Base-by-base conservation (phyloP, 768 basidiomycete species). In the Macrolepiota dolichaula region DNA sequence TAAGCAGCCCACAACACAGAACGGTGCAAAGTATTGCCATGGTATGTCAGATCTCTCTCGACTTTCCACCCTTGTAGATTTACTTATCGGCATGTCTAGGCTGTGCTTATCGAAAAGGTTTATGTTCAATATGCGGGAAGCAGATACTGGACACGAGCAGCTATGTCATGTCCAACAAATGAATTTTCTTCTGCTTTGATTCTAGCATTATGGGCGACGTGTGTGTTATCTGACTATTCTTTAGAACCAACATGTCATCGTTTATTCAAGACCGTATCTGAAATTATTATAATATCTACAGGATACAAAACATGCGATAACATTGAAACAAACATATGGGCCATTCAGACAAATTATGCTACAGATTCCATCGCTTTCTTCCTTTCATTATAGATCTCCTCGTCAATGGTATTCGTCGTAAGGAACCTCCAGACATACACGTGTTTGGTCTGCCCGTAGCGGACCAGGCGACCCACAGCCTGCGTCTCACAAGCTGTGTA, bases 81-180 rank as follows among this genome's bases (percentile, higher is more conserved):
- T 32, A 56, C 59, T 47, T 44, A 58, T 44, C 19, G 60, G 40
- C 56, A 35, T 53, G 46, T 51, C 37, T 65, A 93, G 92, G 92
- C 32, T 94, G 92, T 70, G 92, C 92, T 22, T 94, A 88, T 75
- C 92, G 88, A 79, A 91, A 91, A 69, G 92, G 92, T 12, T 72
- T 91, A 40, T 94, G 92, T 67, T 85, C 91, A 50, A 93, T 94
- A 76, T 94, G 92, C 65, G 92, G 92, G 65, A 94, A 92, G 70
- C 79, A 88, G 70, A 91, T 94, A 61, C 79, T 94, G 29, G 92
- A 94, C 71, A 94, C 90, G 7, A 83, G 85, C 6, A 85, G 89
- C 67, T 94, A 93, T 71, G 84, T 82, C 54, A 94, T 94, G 92
- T 91, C 91, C 24, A 85, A 83, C 77, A 93, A 93, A 73, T 94